phyloP scores from a whole-genome alignment of 768 basidiomycete species.

The Boletus sp. region DNA sequence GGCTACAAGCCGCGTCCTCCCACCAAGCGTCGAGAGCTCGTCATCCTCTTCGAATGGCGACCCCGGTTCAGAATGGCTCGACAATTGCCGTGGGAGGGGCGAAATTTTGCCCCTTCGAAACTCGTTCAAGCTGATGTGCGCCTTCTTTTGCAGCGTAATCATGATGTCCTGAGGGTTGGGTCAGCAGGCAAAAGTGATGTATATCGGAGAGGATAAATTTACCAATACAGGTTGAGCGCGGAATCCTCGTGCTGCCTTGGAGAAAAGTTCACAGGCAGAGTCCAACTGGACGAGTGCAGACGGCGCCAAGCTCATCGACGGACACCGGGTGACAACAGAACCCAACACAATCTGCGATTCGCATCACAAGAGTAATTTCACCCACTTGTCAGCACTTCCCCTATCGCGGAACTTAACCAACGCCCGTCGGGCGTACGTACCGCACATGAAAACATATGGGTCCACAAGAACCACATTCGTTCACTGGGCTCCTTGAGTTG shows the following conservation, averaged over 20 bases:
- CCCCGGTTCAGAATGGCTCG: constrained; percentile 37
- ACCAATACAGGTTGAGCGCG: constrained; percentile 64
- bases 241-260: constrained; percentile 65
- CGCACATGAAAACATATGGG: constrained; percentile 56
- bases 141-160: constrained; percentile 60
- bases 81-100: constrained; percentile 35
- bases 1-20: constrained; percentile 61
- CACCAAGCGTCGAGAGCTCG: constrained; percentile 60
- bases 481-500: constrained; percentile 62
- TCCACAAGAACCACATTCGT: constrained; percentile 57
- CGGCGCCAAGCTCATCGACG: constrained; percentile 74
- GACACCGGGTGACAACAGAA: constrained; percentile 73
- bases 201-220: constrained; percentile 16
- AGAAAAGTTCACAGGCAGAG: constrained; percentile 70
- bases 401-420: constrained; percentile 8
- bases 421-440: constrained; percentile 36
- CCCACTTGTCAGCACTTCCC: constrained; percentile 11
- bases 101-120: constrained; percentile 56
- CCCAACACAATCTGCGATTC: constrained; percentile 56
- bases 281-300: constrained; percentile 72
- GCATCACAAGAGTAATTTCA: constrained; percentile 4
- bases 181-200: constrained; percentile 10
- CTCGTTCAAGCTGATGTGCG: constrained; percentile 61
- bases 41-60: constrained; percentile 54
- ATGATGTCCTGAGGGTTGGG: constrained; percentile 50